A percentile compares a stretch with the other conserved stretches of the same genome.
phyloP scores from a whole-genome alignment of 805 yeast species.

The Nakazawaea sp. region DNA sequence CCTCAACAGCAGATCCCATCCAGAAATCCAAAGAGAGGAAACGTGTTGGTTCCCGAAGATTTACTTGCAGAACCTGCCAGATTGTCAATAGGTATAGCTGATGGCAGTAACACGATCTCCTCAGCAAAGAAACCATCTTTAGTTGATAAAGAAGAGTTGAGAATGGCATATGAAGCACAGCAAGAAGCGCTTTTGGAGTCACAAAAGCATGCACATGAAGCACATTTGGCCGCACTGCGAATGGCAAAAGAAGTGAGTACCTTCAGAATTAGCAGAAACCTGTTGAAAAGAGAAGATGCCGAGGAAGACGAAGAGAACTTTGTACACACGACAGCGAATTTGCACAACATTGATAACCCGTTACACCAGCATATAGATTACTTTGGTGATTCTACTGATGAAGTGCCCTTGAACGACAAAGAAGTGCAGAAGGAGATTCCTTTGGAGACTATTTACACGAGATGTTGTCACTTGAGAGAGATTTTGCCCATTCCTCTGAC shows the following conservation, averaged over 20 bases:
- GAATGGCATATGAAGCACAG: slow-evolving; percentile 54
- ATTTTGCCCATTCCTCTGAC: slow-evolving; percentile 45
- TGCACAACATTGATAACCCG: slow-evolving; percentile 65
- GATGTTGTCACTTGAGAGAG: slow-evolving; percentile 43
- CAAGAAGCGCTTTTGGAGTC: slow-evolving; percentile 50
- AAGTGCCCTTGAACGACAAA: slow-evolving; percentile 1
- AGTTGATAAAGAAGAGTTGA: slow-evolving; percentile 40
- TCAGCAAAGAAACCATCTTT: slow-evolving; percentile 20
- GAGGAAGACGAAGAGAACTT: slow-evolving; percentile 14
- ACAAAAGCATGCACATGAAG: slow-evolving; percentile 68
- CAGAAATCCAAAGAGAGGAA: slow-evolving; percentile 45
- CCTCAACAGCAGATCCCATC: slow-evolving; percentile 62
- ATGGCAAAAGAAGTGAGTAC: slow-evolving; percentile 59
- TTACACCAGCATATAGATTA: slow-evolving; percentile 38
- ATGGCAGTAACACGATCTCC: slow-evolving; percentile 27
- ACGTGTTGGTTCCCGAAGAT: slow-evolving; percentile 61
- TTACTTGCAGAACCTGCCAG: slow-evolving; percentile 54
- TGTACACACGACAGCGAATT: slow-evolving; percentile 14
- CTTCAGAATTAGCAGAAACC: slow-evolving; percentile 25
- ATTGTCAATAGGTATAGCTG: slow-evolving; percentile 63
- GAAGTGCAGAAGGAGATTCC: slow-evolving; percentile 20
- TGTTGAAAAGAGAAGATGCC: slow-evolving; percentile 18
- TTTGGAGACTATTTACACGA: slow-evolving; percentile 41
- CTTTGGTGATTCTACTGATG: slow-evolving; percentile 15
- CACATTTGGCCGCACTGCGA: slow-evolving; percentile 63